phyloP scores from a whole-genome alignment of 1,284 basidiomycete genomes.

The Pseudozyma pruni region DNA sequence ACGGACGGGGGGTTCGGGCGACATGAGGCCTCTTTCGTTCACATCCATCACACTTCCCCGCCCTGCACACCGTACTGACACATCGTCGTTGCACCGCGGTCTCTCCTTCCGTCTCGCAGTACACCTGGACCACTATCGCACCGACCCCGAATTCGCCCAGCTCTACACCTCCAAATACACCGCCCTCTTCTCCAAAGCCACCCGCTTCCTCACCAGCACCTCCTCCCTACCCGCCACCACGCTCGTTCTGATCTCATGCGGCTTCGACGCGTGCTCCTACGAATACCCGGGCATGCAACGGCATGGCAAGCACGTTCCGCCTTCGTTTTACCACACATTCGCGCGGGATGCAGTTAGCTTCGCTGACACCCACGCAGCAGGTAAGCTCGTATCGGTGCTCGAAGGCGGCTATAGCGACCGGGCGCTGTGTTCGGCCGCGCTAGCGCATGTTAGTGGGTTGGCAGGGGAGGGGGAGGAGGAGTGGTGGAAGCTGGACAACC shows the following conservation, averaged over 20 bases:
- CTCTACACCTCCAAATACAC: slow-evolving; percentile 80
- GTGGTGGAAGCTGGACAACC: slow-evolving; percentile 51
- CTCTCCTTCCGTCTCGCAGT: slow-evolving; percentile 73
- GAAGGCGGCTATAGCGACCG: slow-evolving; percentile 96
- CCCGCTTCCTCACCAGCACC: slow-evolving; percentile 78
- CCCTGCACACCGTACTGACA: neutral
- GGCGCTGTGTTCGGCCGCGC: slow-evolving; percentile 74
- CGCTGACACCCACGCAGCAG: slow-evolving; percentile 76
- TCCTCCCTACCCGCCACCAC: slow-evolving; percentile 77
- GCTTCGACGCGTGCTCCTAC: slow-evolving; percentile 93
- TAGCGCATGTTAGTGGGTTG: slow-evolving; percentile 59
- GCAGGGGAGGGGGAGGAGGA: slow-evolving; percentile 20
- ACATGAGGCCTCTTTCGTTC: slow-evolving; percentile 24
- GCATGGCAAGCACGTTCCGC: slow-evolving; percentile 88
- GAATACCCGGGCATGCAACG: slow-evolving; percentile 91
- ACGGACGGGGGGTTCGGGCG: too few species aligned
- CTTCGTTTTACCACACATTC: slow-evolving; percentile 86
- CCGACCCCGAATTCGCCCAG: slow-evolving; percentile 81
- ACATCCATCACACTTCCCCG: too few species aligned
- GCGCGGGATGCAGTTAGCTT: slow-evolving; percentile 78
- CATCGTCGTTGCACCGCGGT: neutral
- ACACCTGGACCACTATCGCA: slow-evolving; percentile 81
- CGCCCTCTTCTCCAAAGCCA: slow-evolving; percentile 78
- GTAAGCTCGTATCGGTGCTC: slow-evolving; percentile 84
- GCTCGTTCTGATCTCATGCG: slow-evolving; percentile 74